Base-by-base conservation (phyloP, 305 asterid species). In the Fraxinus xanthoxyloides region DNA sequence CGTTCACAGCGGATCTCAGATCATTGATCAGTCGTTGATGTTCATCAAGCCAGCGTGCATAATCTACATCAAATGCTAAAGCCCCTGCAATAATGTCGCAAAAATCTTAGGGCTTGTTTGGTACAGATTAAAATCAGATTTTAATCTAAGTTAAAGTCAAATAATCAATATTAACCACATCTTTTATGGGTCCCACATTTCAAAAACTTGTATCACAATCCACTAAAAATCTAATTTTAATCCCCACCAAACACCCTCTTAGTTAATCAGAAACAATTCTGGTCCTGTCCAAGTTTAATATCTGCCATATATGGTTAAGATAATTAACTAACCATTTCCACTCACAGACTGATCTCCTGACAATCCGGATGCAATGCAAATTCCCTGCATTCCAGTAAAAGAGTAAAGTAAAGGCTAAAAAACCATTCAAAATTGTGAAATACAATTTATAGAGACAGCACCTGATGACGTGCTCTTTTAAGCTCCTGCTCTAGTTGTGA, bases 21-120 rank as follows among this genome's bases (percentile, higher is more conserved):
- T 91, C 97, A 12, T 79, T 87, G 51, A 89, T 88, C 59, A 93
- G 91, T 32, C 90, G 86, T 34, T 90, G 91, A 80, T 94, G 98
- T 80, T 93, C 99, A 56, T 93, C 97, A 4, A 91, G 89, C 99
- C 99, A 97, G 43, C 91, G 90, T 1, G 91, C 89, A 43, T 97
- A 95, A n/a, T 92, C 98, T 75, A 90, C 63, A 90, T 97, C 98
- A 23, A 97, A 97, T 31, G 97, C 90, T 86, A 87, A 75, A 77
- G 95, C 93, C 74, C 97, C 97, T 93, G 79, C 28, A 76, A 48
- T 59, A 61, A 9, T 10, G 1, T 13, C 17, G n/a, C 72, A 24
- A 43, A 17, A 79, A 48, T 7, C 36, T 10, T n/a, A n/a, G n/a
- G n/a, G n/a, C n/a, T n/a, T n/a, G n/a, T n/a, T n/a, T n/a, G n/a